A percentile compares a stretch with the other conserved stretches of the same genome.
Evolutionary conservation across 2,329 filamentous ascomycete species (phyloP).

Genomic region (Cercospora brassicicola): DNA sequence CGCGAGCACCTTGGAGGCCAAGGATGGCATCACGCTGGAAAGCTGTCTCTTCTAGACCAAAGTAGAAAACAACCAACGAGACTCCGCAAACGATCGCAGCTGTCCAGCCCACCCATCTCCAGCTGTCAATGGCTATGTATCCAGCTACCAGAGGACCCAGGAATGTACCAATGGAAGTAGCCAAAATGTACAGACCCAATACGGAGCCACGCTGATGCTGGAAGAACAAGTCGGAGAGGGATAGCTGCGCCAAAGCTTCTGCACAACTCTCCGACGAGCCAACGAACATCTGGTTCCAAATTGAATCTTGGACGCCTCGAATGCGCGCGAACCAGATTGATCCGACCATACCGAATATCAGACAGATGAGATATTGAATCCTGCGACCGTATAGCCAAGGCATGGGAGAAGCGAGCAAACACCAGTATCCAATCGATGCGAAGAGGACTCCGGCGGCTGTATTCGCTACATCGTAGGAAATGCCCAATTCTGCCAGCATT

Average conservation of each 20-base stretch:
- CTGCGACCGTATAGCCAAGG: slow-evolving; percentile 58
- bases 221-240: slow-evolving; percentile 59
- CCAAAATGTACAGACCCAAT: slow-evolving; percentile 57
- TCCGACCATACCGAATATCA: slow-evolving; percentile 52
- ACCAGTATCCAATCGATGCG: slow-evolving; percentile 58
- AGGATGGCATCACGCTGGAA: slow-evolving; percentile 50
- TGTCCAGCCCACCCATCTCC: slow-evolving; percentile 58
- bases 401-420: slow-evolving; percentile 54
- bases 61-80: slow-evolving; percentile 52
- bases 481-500: slow-evolving; percentile 53
- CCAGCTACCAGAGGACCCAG: slow-evolving; percentile 56
- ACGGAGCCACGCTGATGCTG: slow-evolving; percentile 58
- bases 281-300: slow-evolving; percentile 59
- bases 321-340: slow-evolving; percentile 57
- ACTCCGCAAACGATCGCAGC: slow-evolving; percentile 52
- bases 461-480: slow-evolving; percentile 56
- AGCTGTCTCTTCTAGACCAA: slow-evolving; percentile 56
- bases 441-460: slow-evolving; percentile 60
- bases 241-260: slow-evolving; percentile 59
- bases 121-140: slow-evolving; percentile 52
- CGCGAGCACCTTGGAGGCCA: slow-evolving; percentile 19
- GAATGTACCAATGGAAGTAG: slow-evolving; percentile 59
- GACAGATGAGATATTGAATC: slow-evolving; percentile 56
- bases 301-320: slow-evolving; percentile 47
- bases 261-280: slow-evolving; percentile 59